These are phyloP conservation scores for Neurospora sp. DNA, from an alignment of 2,329 filamentous ascomycete genomes.

Conservation along the genomic window DNA sequence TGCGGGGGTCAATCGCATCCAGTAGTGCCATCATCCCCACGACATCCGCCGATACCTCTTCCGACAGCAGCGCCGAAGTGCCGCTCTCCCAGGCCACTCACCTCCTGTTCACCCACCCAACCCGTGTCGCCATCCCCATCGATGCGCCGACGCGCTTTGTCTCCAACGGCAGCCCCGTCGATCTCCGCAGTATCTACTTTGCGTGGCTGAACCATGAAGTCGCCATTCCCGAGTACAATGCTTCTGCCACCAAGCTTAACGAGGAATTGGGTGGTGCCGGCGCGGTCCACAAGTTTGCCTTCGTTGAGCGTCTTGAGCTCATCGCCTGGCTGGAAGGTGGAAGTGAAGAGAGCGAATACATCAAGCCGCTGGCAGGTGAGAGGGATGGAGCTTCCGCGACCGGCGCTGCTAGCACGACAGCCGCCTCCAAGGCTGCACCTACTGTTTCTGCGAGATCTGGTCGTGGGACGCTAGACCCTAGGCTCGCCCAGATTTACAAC, in stretches of 20 bases:
- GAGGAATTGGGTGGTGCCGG: constrained; percentile 60
- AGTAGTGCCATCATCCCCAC: constrained; percentile 63
- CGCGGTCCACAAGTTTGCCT: constrained; percentile 77
- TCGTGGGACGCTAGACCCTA: constrained; percentile 65
- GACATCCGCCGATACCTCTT: constrained; percentile 48
- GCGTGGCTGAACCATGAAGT: constrained; percentile 91
- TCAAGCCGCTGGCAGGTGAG: constrained; percentile 70
- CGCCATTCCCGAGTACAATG: constrained; percentile 84
- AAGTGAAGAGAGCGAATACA: constrained; percentile 84
- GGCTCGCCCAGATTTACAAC: constrained; percentile 80
- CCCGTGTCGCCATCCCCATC: constrained; percentile 56
- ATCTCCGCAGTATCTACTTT: constrained; percentile 91
- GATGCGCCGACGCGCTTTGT: constrained; percentile 75
- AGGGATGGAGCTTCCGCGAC: constrained; percentile 32
- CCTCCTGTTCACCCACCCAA: constrained; percentile 59
- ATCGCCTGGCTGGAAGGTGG: constrained; percentile 90
- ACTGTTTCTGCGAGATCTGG: constrained; percentile 42
- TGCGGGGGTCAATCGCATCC: constrained; percentile 73
- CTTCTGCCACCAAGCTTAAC: constrained; percentile 70
- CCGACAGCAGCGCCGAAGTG: constrained; percentile 43
- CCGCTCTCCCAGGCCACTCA: constrained; percentile 67
- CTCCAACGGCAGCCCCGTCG: constrained; percentile 60
- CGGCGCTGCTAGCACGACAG: constrained; percentile 26
- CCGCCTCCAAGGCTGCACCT: constrained; percentile 28
- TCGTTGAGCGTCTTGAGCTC: constrained; percentile 83